phyloP scores from a whole-genome alignment of 1,284 basidiomycete species.

The Singerocomus rubriflavus region DNA sequence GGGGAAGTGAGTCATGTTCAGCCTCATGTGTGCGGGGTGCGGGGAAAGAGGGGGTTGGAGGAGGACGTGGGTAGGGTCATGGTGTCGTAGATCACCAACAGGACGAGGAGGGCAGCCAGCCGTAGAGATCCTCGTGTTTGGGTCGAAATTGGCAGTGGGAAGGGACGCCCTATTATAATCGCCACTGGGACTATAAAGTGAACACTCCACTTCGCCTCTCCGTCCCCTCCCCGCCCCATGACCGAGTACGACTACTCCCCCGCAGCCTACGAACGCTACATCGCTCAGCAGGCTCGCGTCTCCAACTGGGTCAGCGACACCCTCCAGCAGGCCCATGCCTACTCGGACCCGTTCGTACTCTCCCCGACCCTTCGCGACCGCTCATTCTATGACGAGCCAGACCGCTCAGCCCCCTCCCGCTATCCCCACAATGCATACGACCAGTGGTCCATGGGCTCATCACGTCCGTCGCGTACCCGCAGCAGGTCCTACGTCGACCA shows the following conservation, averaged over 20 bases:
- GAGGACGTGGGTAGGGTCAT: neutral
- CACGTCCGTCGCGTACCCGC: constrained; percentile 25
- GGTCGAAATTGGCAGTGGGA: neutral
- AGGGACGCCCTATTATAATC: constrained; percentile 1
- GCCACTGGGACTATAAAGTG: constrained; percentile 13
- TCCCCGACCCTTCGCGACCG: constrained; percentile 32
- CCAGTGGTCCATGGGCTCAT: constrained; percentile 22
- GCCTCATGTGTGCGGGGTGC: constrained; percentile 27
- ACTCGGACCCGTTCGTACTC: constrained; percentile 31
- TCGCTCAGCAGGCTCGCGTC: constrained; percentile 42
- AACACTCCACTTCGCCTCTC: constrained; percentile 6
- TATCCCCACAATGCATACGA: constrained; percentile 12
- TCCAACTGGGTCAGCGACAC: constrained; percentile 41
- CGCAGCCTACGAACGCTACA: constrained; percentile 43
- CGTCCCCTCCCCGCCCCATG: constrained; percentile 33
- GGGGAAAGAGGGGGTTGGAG: constrained; percentile 24
- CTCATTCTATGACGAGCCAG: constrained; percentile 26
- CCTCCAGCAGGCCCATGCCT: constrained; percentile 22
- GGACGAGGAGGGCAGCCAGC: no score
- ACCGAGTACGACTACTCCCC: constrained; percentile 58
- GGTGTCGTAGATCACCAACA: no score
- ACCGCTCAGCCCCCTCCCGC: neutral
- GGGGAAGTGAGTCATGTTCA: no score
- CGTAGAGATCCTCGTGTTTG: constrained; percentile 16
- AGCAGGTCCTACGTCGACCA: constrained; percentile 27